These are phyloP conservation scores for Myxozyma monticola DNA, from an alignment of 805 yeast genomes.

Conservation along the genomic window DNA sequence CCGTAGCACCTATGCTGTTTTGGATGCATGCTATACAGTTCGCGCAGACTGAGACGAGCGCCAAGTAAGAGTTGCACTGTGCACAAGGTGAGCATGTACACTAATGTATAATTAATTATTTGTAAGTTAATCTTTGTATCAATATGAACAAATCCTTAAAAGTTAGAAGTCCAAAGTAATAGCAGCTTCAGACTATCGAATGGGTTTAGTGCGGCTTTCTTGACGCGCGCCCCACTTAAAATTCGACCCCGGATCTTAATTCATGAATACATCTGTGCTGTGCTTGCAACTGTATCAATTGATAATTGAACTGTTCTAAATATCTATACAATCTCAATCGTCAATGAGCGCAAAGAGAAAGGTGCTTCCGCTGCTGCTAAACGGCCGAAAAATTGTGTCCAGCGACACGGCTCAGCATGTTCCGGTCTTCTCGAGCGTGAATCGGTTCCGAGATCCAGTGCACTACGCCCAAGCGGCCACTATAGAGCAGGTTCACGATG, in stretches of 20 bases:
- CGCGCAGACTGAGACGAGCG: no score
- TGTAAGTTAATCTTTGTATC: no score
- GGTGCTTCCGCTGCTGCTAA: conserved; percentile 12
- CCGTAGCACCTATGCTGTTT: no score
- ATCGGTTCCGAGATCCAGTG: background rate
- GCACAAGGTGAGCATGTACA: no score
- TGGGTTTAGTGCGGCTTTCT: background rate
- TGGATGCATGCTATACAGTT: no score
- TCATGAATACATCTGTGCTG: background rate
- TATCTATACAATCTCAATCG: background rate
- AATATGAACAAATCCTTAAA: no score
- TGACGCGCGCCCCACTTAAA: background rate
- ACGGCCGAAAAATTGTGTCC: conserved; percentile 5
- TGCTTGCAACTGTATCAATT: background rate
- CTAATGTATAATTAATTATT: no score
- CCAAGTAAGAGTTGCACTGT: no score
- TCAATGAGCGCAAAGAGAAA: background rate
- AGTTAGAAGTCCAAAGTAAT: no score
- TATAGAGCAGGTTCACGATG: conserved; percentile 8
- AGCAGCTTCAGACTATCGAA: background rate
- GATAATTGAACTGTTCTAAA: background rate
- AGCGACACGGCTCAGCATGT: conserved; percentile 3
- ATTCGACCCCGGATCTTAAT: background rate
- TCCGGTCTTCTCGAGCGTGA: conserved; percentile 6
- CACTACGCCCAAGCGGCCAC: conserved; percentile 26